Evolutionary conservation across 1,139 yeast genomes (phyloP), one percentile per base, ranked within the genome.

Genomic region (Blastobotrys indianensis): DNA sequence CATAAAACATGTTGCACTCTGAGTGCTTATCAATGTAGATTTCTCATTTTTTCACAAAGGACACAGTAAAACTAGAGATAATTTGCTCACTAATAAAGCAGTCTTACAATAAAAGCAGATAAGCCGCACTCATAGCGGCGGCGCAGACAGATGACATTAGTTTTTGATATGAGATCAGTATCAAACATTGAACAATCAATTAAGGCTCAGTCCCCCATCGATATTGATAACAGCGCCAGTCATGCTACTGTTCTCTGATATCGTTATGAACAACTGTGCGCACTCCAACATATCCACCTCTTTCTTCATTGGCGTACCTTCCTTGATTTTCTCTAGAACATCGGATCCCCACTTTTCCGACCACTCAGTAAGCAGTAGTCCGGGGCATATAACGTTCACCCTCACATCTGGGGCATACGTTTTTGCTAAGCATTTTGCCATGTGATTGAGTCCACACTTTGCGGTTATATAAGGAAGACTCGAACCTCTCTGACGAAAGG

Each of bases 361-460:
- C 73, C 73, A 69, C 32, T 69, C 73, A 4, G 74, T 69, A 44
- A 65, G 53, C 41, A 69, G 56, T 36, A 69, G 56, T 1, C 74
- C 74, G 0, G 74, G 74, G 44, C 70, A 66, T 25, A 69, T 64
- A 6, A 69, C 68, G 53, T 69, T 70, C 42, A 67, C 59, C 29
- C 73, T 54, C 33, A 64, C 54, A 44, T 64, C 61, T 3, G 72
- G 68, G 1, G 71, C 72, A 45, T 66, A 69, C 25, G 64, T 54
- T 53, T 61, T 64, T 8, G 70, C 69, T 40, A 69, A 58, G 51
- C 69, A 60, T 45, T 63, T 56, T 36, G 64, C 67, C 49, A 69
- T 52, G 37, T 68, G 73, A 48, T 65, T 62, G 42, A 66, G 56
- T 1, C 63, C 72, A 1, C 72, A 69, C 54, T 69, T 69, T 49